These are phyloP conservation scores for Saccharum spontaneum DNA, from an alignment of 176 grass and related monocot genomes.

Conservation along the genomic window DNA sequence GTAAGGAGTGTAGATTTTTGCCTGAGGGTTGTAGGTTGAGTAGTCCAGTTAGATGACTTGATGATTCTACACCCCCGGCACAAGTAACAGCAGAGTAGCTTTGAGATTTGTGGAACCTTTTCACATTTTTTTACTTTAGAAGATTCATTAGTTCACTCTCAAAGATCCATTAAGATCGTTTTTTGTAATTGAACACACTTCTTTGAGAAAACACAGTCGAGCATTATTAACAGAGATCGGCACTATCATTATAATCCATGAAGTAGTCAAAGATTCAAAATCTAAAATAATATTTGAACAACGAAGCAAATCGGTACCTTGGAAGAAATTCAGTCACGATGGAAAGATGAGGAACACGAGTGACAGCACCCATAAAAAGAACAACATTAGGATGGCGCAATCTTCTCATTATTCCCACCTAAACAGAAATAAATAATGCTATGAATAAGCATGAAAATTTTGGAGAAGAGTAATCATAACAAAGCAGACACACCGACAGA, in stretches of 20 bases:
- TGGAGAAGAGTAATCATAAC: not conserved
- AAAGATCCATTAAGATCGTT: not conserved
- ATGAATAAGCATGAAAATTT: not conserved
- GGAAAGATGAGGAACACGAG: constrained; percentile 81
- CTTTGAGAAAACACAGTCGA: not conserved
- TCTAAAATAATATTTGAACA: constrained; percentile 22
- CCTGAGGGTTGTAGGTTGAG: not conserved
- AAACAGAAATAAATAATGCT: constrained; percentile 40
- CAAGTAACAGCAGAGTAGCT: not conserved
- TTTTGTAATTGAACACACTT: not conserved
- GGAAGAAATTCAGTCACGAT: constrained; percentile 99
- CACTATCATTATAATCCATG: not conserved
- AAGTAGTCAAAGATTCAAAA: constrained; percentile 3
- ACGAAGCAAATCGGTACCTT: constrained; percentile 61
- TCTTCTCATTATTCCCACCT: constrained; percentile 97
- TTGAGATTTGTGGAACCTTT: not conserved
- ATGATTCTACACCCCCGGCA: not conserved
- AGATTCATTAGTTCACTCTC: not conserved
- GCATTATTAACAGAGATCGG: not conserved
- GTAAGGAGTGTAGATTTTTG: not conserved
- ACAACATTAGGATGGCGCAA: constrained; percentile 98
- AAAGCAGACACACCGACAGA: not conserved
- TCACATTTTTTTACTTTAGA: not conserved
- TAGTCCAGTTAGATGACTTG: not conserved
- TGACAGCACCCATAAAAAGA: constrained; percentile 98